Evolutionary conservation across 148 eudicot species (phyloP).

Genomic region (Amaranthus palmeri): DNA sequence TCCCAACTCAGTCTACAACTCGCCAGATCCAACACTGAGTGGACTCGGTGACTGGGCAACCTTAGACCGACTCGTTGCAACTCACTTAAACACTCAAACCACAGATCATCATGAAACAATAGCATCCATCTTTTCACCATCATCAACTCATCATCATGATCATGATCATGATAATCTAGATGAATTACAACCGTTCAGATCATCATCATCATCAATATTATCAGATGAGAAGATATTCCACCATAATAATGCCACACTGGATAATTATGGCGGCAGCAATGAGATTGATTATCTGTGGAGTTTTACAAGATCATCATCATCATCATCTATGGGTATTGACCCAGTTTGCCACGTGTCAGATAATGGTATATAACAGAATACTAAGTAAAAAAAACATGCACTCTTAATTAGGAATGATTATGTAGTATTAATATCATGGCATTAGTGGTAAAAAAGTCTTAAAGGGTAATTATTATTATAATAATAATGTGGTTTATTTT

Average conservation of each 20-base stretch:
- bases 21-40: slow-evolving; percentile 9
- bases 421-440: slow-evolving; percentile 10
- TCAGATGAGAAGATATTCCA: slow-evolving; percentile 21
- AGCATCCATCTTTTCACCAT: slow-evolving; percentile 25
- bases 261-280: slow-evolving; percentile 14
- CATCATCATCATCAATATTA: slow-evolving; percentile 26
- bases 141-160: slow-evolving; percentile 15
- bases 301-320: slow-evolving; percentile 27
- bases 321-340: slow-evolving; percentile 23
- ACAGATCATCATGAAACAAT: slow-evolving; percentile 6
- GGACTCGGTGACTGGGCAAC: slow-evolving; percentile 31
- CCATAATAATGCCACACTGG: slow-evolving; percentile 14
- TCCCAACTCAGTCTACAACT: slow-evolving; percentile 19
- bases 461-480: slow-evolving; percentile 24
- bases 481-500: slow-evolving; percentile 4
- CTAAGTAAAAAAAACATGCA: slow-evolving; percentile 5
- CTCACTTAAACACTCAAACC: slow-evolving; percentile 31
- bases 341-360: slow-evolving; percentile 39
- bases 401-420: slow-evolving; percentile 12
- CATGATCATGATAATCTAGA: slow-evolving; percentile 10
- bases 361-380: slow-evolving; percentile 22
- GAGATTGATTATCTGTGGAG: slow-evolving; percentile 35
- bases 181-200: slow-evolving; percentile 21
- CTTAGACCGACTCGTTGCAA: slow-evolving; percentile 33
- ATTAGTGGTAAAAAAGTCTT: slow-evolving; percentile 29